Evolutionary conservation across 345 rosid species (phyloP).

Genomic region (Populus alba): DNA sequence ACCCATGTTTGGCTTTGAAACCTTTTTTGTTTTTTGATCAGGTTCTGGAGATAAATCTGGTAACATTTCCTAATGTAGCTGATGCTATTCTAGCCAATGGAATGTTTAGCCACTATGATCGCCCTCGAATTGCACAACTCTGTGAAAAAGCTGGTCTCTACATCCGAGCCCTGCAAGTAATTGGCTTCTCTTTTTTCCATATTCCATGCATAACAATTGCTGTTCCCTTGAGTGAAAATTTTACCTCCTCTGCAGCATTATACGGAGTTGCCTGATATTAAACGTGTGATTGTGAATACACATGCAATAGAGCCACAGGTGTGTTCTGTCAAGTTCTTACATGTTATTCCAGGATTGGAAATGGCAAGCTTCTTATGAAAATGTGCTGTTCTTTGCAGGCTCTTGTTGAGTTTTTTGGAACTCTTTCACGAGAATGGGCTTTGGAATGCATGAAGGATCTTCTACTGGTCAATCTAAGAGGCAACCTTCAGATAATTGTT

Average conservation of each 20-base stretch:
- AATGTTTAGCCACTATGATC: constrained; percentile 98
- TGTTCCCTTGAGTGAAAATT: background rate
- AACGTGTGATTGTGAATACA: constrained; percentile 97
- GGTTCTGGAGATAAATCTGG: constrained; percentile 98
- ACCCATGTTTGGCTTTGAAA: background rate
- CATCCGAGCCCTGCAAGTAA: constrained; percentile 86
- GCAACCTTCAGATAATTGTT: constrained; percentile 96
- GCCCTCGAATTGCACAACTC: constrained; percentile 94
- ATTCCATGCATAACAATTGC: background rate
- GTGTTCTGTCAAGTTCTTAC: constrained; percentile 1
- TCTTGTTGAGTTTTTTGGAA: constrained; percentile 96
- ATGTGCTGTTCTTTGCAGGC: constrained; percentile 48
- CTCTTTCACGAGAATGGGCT: constrained; percentile 98
- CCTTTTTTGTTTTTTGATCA: constrained; percentile 8
- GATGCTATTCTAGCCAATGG: constrained; percentile 97
- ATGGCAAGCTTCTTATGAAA: background rate
- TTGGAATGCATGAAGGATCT: constrained; percentile 99
- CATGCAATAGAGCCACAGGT: constrained; percentile 99
- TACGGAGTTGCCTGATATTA: constrained; percentile 90
- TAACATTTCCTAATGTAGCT: constrained; percentile 96
- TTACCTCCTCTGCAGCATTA: constrained; percentile 70
- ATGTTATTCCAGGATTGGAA: background rate
- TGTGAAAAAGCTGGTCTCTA: constrained; percentile 99
- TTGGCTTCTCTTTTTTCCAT: background rate
- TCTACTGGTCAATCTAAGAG: constrained; percentile 82